Evolutionary conservation across 257 asterid species (phyloP).

Genomic region (Pogostemon cablin): DNA sequence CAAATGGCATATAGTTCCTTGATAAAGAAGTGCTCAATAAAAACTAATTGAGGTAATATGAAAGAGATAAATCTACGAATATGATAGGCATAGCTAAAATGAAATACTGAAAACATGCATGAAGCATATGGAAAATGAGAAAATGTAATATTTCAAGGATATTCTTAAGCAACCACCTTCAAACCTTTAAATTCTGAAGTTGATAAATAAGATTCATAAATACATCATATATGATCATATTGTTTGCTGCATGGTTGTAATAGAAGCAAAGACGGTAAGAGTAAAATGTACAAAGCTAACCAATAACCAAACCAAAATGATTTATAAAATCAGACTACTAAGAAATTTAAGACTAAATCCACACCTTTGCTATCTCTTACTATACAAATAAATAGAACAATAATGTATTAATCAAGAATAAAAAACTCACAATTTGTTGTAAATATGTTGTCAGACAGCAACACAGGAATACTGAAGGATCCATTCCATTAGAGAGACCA

Average conservation of each 20-base stretch:
- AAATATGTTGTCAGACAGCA: conserved; percentile 84
- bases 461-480: conserved; percentile 52
- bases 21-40: conserved; percentile 13
- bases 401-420: conserved; percentile 3
- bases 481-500: conserved; percentile 61
- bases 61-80: background rate
- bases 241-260: conserved; percentile 14
- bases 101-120: conserved; percentile 10
- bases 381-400: conserved; percentile 2
- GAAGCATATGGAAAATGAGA: conserved; percentile 18
- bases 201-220: too few species aligned
- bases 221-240: background rate
- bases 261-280: background rate
- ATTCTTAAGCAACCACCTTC: too few species aligned
- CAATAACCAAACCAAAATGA: conserved; percentile 14
- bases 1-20: conserved; percentile 1
- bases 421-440: conserved; percentile 87
- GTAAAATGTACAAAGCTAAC: background rate
- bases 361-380: conserved; percentile 23
- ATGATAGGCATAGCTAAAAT: background rate
- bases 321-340: background rate
- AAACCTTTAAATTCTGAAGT: too few species aligned
- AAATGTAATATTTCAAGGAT: background rate
- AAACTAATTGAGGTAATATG: conserved; percentile 3
- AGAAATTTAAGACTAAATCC: conserved; percentile 22